Conservation (phyloP, 176 grass and related monocot species). For the Aegilops tauschii region DNA sequence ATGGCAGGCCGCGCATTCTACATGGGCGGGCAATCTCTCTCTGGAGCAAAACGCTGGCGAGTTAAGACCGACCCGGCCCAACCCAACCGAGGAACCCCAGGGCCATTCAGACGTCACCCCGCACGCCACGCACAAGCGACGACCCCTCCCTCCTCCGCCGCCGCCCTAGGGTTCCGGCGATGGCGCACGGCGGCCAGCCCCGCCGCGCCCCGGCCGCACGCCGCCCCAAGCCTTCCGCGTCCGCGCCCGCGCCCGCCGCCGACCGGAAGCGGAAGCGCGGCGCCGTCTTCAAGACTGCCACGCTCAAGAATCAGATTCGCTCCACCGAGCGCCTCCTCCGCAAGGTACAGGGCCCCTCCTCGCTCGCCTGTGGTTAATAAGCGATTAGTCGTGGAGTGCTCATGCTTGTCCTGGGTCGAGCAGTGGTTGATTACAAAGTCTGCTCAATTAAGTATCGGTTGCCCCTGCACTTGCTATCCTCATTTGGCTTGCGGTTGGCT, state of each 20-base stretch:
- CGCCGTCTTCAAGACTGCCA: conserved; percentile 49
- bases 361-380: neutral
- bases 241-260: conserved; percentile 21
- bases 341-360: conserved; percentile 54
- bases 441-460: neutral
- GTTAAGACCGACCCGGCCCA: conserved; percentile 14
- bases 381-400: neutral
- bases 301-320: conserved; percentile 94
- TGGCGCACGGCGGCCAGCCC: conserved; percentile 74
- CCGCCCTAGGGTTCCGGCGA: conserved; percentile 49
- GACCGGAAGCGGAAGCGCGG: conserved; percentile 59
- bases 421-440: neutral
- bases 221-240: conserved; percentile 34
- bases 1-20: neutral
- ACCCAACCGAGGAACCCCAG: neutral
- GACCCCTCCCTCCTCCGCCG: neutral
- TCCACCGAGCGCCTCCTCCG: conserved; percentile 89
- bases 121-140: neutral
- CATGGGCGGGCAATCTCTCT: neutral
- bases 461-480: neutral
- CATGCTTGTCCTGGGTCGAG: neutral
- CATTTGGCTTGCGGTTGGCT: neutral
- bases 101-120: neutral
- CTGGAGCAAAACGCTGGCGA: too few relatives aligned
- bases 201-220: conserved; percentile 50